Conservation (phyloP, 2,329 filamentous ascomycete species). For the Xylaria sp. region DNA sequence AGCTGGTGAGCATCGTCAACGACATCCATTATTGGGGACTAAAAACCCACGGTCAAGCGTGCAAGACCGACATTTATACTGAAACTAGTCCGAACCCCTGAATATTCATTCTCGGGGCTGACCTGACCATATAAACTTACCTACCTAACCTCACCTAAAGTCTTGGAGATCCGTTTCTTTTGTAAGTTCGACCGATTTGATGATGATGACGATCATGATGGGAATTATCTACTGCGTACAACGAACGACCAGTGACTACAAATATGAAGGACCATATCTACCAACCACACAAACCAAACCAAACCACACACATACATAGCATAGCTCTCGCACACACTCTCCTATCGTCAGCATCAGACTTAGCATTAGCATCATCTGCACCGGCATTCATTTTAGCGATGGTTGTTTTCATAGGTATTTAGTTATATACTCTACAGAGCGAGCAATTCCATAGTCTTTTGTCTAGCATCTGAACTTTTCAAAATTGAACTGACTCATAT, state of each 20-base stretch:
- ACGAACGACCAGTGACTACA: background rate
- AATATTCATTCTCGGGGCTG: background rate
- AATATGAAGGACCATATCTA: background rate
- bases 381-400: background rate
- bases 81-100: background rate
- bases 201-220: background rate
- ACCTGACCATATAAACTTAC: no score
- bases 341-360: background rate
- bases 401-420: background rate
- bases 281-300: background rate
- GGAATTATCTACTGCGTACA: background rate
- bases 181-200: no score
- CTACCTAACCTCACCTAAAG: no score
- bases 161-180: no score
- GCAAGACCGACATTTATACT: background rate
- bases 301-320: background rate
- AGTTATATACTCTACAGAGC: background rate
- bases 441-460: background rate
- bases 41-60: background rate
- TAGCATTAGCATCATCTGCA: no score
- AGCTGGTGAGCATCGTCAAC: background rate
- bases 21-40: conserved; percentile 11
- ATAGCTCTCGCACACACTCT: background rate
- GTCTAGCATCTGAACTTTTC: background rate
- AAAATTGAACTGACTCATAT: background rate